Evolutionary conservation across 352 stramenopile species (phyloP).

Genomic region (Pythium utonaiense): DNA sequence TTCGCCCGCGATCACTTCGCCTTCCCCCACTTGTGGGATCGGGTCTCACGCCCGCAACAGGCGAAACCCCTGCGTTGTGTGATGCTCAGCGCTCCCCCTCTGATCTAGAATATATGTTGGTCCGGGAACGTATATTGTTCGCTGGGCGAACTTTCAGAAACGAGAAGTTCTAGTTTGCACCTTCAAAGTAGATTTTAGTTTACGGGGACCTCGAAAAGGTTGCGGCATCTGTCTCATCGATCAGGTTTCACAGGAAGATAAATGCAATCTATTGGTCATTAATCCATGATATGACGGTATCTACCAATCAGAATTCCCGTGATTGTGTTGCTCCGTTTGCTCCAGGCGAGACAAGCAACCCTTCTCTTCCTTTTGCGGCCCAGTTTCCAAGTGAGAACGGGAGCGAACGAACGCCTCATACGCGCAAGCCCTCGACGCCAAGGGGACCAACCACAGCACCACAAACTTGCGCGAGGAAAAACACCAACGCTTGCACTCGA

Average conservation of each 20-base stretch:
- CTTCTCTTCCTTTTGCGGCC: slow-evolving; percentile 1
- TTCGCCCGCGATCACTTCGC: slow-evolving; percentile 10
- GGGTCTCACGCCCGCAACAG: slow-evolving; percentile 8
- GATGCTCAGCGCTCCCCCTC: background rate
- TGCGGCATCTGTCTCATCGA: slow-evolving; percentile 14
- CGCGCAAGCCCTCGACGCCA: background rate
- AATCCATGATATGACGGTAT: background rate
- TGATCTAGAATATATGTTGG: background rate
- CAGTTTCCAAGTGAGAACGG: slow-evolving; percentile 5
- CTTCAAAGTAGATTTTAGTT: slow-evolving; percentile 5
- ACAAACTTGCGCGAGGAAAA: background rate
- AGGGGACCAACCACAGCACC: background rate
- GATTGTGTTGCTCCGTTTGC: slow-evolving; percentile 8
- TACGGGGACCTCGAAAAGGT: background rate
- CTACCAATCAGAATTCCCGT: slow-evolving; percentile 2
- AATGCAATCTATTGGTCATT: background rate
- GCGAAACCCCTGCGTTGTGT: slow-evolving; percentile 7
- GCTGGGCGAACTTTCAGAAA: background rate
- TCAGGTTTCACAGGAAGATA: slow-evolving; percentile 10
- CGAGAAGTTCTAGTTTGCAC: background rate
- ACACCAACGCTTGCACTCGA: slow-evolving; percentile 3
- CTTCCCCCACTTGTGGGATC: slow-evolving; percentile 15
- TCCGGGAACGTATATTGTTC: background rate
- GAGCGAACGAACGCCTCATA: slow-evolving; percentile 17
- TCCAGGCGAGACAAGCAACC: slow-evolving; percentile 21